These are phyloP conservation scores for Trichothecium sympodiale DNA, from an alignment of 2,329 filamentous ascomycete species.

Conservation along the genomic window DNA sequence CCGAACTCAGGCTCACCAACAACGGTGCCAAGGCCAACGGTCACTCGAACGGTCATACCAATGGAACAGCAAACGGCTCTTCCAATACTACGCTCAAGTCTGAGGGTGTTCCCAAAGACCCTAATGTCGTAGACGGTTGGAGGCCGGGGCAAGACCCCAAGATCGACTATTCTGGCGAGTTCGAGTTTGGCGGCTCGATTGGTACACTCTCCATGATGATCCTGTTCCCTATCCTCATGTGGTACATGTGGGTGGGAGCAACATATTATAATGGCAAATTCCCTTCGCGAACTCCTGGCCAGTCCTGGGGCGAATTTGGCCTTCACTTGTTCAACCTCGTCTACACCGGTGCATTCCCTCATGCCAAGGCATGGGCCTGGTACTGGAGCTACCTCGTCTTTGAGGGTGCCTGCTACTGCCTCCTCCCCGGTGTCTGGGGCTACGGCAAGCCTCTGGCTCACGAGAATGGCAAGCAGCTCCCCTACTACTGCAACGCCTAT, in stretches of 20 bases:
- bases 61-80: constrained; percentile 3
- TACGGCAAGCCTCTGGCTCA: constrained; percentile 83
- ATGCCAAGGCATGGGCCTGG: constrained; percentile 72
- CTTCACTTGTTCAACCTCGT: constrained; percentile 60
- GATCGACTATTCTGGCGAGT: constrained; percentile 50
- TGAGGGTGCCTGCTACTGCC: constrained; percentile 72
- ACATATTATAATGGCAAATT: constrained; percentile 83
- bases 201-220: constrained; percentile 81
- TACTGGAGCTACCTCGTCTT: constrained; percentile 92
- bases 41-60: constrained; percentile 9
- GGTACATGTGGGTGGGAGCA: constrained; percentile 97
- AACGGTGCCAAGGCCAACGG: constrained; percentile 20
- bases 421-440: constrained; percentile 76
- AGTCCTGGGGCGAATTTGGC: constrained; percentile 62
- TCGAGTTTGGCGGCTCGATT: constrained; percentile 81
- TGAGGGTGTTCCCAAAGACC: constrained; percentile 9
- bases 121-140: constrained; percentile 40
- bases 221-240: constrained; percentile 90
- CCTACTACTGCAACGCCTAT: constrained; percentile 90
- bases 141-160: constrained; percentile 48
- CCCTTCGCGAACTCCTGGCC: constrained; percentile 52
- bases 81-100: constrained; percentile 8
- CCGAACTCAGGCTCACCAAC: constrained; percentile 15
- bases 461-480: constrained; percentile 71
- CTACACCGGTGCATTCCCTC: constrained; percentile 78